Percentiles rank a stretch among this genome's conserved stretches.
phyloP scores from a whole-genome alignment of 2,329 filamentous ascomycete species.

The Neopestalotiopsis rosae region DNA sequence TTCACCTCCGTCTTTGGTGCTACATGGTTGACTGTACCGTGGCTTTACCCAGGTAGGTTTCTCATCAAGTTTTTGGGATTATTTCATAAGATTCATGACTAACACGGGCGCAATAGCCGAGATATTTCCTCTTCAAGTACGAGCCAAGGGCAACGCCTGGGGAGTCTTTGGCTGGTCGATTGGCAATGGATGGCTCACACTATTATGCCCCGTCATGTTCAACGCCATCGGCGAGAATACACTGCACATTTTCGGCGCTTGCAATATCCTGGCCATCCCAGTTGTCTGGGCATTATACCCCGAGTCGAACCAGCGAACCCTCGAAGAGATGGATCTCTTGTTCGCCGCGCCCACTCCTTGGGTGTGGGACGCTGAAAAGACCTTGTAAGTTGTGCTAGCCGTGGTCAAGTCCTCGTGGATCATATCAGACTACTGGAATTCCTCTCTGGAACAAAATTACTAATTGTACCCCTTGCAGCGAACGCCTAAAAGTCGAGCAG shows the following conservation, averaged over 20 bases:
- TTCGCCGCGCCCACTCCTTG: conserved; percentile 72
- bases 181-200: conserved; percentile 67
- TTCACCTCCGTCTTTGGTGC: conserved; percentile 70
- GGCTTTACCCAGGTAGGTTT: conserved; percentile 56
- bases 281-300: conserved; percentile 78
- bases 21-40: conserved; percentile 63
- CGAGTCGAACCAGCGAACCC: conserved; percentile 74
- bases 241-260: conserved; percentile 74
- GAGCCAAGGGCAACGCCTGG: conserved; percentile 78
- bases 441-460: not conserved
- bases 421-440: too few species aligned
- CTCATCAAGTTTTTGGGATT: accelerated
- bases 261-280: conserved; percentile 69
- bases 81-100: not conserved
- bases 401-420: too few species aligned
- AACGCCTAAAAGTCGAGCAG: conserved; percentile 64
- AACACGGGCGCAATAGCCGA: conserved; percentile 64
- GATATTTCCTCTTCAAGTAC: conserved; percentile 73
- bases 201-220: conserved; percentile 35
- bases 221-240: conserved; percentile 69
- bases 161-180: conserved; percentile 79
- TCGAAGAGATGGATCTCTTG: conserved; percentile 77
- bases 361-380: conserved; percentile 74
- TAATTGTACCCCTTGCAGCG: conserved; percentile 26
- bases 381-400: conserved; percentile 45